A percentile compares a stretch with the other conserved stretches of the same genome.
Conservation (phyloP, 495 filamentous ascomycete species). For the Penicillium paxilli region DNA sequence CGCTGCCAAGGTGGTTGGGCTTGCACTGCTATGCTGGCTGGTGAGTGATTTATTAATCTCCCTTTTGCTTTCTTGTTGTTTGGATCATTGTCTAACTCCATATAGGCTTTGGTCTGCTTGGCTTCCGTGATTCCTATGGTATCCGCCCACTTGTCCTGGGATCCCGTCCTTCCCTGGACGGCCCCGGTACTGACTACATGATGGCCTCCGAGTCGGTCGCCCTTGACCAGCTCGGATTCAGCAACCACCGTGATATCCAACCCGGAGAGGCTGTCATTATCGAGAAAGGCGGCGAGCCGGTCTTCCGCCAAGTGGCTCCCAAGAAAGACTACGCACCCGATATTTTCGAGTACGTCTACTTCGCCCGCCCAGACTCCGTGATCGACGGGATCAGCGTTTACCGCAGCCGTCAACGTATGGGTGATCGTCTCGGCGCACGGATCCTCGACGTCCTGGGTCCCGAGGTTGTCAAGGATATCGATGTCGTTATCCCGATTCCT, state of each 20-base stretch:
- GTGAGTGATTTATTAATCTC: conserved; percentile 33
- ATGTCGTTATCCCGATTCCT: conserved; percentile 88
- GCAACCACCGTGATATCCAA: conserved; percentile 75
- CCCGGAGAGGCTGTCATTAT: conserved; percentile 96
- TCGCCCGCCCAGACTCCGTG: conserved; percentile 81
- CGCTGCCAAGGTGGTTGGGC: conserved; percentile 84
- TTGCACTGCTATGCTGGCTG: conserved; percentile 89
- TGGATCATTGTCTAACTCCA: conserved; percentile 13
- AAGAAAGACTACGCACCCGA: conserved; percentile 81
- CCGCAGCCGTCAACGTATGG: conserved; percentile 88
- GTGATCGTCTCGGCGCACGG: conserved; percentile 78
- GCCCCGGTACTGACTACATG: conserved; percentile 86
- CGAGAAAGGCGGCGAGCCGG: conserved; percentile 74
- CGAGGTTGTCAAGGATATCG: conserved; percentile 78
- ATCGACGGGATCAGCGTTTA: conserved; percentile 95
- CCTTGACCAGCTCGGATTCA: conserved; percentile 82
- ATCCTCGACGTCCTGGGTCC: conserved; percentile 72
- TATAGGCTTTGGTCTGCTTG: conserved; percentile 80
- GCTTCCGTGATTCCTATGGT: conserved; percentile 85
- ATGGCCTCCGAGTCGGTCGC: conserved; percentile 97
- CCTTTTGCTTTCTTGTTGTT: not conserved
- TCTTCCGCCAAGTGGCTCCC: conserved; percentile 71
- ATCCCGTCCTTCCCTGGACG: conserved; percentile 64
- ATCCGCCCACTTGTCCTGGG: conserved; percentile 90
- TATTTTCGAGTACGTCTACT: conserved; percentile 84